These are phyloP conservation scores for Zoysia japonica DNA, from an alignment of 176 grass and related monocot genomes.

Conservation along the genomic window DNA sequence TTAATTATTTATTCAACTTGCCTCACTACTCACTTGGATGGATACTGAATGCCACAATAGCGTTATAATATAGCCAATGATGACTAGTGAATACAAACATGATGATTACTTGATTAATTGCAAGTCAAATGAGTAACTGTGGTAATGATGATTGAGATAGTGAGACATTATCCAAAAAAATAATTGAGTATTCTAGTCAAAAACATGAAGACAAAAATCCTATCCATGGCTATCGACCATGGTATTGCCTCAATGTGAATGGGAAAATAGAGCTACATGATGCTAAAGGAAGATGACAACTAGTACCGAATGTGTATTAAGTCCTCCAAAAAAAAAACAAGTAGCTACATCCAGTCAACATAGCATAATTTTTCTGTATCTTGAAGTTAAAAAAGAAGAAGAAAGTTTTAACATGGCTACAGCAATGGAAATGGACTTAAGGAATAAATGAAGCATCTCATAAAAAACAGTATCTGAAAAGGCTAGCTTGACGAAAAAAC, in stretches of 20 bases:
- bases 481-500: neutral
- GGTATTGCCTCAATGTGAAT: neutral
- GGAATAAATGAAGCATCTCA: neutral
- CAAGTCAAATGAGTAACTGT: neutral
- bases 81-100: neutral
- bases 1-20: neutral
- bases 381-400: conserved; percentile 7
- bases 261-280: neutral
- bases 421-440: neutral
- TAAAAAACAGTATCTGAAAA: neutral
- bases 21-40: neutral
- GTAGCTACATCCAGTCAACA: neutral
- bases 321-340: neutral
- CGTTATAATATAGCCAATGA: neutral
- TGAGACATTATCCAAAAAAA: neutral
- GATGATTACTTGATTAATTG: neutral
- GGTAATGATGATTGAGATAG: neutral
- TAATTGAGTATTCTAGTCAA: neutral
- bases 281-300: neutral
- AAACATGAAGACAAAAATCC: neutral
- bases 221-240: neutral
- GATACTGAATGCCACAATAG: neutral
- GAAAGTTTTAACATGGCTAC: neutral
- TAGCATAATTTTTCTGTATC: neutral
- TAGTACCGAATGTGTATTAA: neutral